Evolutionary conservation across 1,284 basidiomycete species (phyloP), one percentile per base, ranked within the genome.

Genomic region (Phellopilus nigrolimitatus): DNA sequence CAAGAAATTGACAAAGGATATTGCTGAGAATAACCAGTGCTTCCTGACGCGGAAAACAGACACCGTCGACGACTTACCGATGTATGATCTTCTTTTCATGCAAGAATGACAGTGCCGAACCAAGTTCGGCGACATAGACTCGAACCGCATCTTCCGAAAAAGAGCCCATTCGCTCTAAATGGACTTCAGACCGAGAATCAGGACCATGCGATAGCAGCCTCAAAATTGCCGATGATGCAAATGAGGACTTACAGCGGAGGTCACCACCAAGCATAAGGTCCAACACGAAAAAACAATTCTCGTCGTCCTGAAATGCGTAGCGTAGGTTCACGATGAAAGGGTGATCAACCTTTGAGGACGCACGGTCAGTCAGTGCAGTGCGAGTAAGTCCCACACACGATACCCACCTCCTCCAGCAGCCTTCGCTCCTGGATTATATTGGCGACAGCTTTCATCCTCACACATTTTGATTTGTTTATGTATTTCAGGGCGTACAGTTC

Each of bases 241-340:
- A 62, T 67, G 46, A 41, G n/a, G 49, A 74, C 88, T 61, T 66
- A 94, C 91, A 99, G 58, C 95, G 79, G 56, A 99, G 73, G 69
- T 98, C 95, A 17, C 95, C 95, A 7, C 95, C 95, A 7, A 99
- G 77, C 95, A 99, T 99, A 51, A 98, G 77, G 71, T 99, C 95
- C 58, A 99, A 71, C 13, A 98, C 95, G 66, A 98, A 98, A 76
- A 99, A 99, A 62, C 95, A 94, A 67, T 99, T 98, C 66, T 98
- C 95, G 64, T 98, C 95, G 66, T 99, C 95, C 67, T 99, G 95
- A 67, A 99, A 99, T 13, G 95, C 95, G 67, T 98, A 98, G 44
- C 95, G 84, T 66, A 99, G 64, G 68, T 98, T 98, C 67, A 97
- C 95, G 49, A 98, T 86, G 64, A 91, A 98, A 0, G 95, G 91